A percentile compares a stretch with the other conserved stretches of the same genome.
Conservation (phyloP, 352 stramenopile species). For the Phytophthora nicotianae region DNA sequence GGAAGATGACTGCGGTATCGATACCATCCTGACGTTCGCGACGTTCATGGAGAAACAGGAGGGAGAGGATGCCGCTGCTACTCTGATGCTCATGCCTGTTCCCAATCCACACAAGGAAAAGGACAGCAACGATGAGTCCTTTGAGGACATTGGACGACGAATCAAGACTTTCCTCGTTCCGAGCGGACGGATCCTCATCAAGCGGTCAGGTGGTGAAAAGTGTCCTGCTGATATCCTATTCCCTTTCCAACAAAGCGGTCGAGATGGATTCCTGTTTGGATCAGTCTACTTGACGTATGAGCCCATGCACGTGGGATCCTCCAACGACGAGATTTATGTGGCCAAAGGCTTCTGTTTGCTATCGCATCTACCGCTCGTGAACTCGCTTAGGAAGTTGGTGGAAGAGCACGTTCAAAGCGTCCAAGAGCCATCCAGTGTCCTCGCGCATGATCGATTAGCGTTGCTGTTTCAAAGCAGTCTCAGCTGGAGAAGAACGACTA, state of each 20-base stretch:
- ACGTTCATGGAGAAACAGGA: slow-evolving; percentile 67
- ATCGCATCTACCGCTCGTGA: slow-evolving; percentile 67
- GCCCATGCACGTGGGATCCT: slow-evolving; percentile 44
- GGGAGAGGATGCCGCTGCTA: slow-evolving; percentile 40
- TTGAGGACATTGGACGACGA: slow-evolving; percentile 60
- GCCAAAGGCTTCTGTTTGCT: slow-evolving; percentile 76
- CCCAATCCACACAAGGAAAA: slow-evolving; percentile 36
- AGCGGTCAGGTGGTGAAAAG: slow-evolving; percentile 30
- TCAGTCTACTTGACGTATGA: slow-evolving; percentile 84
- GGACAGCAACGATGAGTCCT: slow-evolving; percentile 31
- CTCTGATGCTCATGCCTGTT: slow-evolving; percentile 64
- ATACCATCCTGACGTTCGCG: slow-evolving; percentile 73
- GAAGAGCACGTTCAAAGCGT: slow-evolving; percentile 54
- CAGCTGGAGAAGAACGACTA: slow-evolving; percentile 42
- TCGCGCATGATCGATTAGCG: slow-evolving; percentile 52
- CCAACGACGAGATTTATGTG: slow-evolving; percentile 55
- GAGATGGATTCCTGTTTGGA: slow-evolving; percentile 74
- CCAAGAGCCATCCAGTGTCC: slow-evolving; percentile 42
- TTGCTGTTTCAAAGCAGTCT: slow-evolving; percentile 51
- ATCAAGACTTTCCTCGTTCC: slow-evolving; percentile 80
- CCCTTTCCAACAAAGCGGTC: slow-evolving; percentile 78
- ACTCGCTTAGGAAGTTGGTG: slow-evolving; percentile 59
- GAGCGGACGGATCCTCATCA: slow-evolving; percentile 60
- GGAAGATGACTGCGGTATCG: slow-evolving; percentile 43
- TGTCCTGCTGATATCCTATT: slow-evolving; percentile 69